Base-by-base conservation (phyloP, 164 flowering plant species). In the Magnolia officinalis region DNA sequence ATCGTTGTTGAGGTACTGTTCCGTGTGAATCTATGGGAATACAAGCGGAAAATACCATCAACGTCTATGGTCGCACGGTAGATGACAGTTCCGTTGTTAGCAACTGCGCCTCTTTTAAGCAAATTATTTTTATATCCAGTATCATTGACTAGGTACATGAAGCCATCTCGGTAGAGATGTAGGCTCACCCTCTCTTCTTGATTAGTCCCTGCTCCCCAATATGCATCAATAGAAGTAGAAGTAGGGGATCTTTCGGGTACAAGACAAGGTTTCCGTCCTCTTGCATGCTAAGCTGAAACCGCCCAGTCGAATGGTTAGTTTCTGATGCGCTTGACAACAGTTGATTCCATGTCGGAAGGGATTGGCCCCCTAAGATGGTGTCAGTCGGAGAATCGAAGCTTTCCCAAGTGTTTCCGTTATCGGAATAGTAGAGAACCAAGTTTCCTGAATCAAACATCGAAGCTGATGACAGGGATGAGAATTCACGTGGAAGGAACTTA, bases 401-500 rank as follows among this genome's bases (percentile, higher is more conserved):
- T 50, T 73, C 45, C 75, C 75, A 73, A 13, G 20, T 20, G 45
- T 13, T 16, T 7, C 9, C 63, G 8, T 20, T 6, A 10, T 23
- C 24, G 67, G 26, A 65, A 65, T 9, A 4, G 31, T 23, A 20
- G 23, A 86, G 76, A 1, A 82, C 77, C 21, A 87, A 78, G 75
- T 83, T 87, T 8, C 90, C 88, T 1, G 81, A 80, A 52, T 86
- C 88, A 18, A 84, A 86, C 86, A 86, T 75, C 58, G 83, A 72
- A 18, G 79, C 88, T 65, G 81, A 77, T 24, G 78, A 24, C 8
- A 4, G 9, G 8, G 68, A 23, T 9, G 68, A 1, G 11, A 24
- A 21, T 3, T 65, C 23, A 1, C 68, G 14, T 65, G 29, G 21
- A 24, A 65, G 8, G 68, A 20, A 8, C 26, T 65, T 21, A 10